Evolutionary conservation across 2,329 filamentous ascomycete species (phyloP).

Genomic region (Thelonectria olida): DNA sequence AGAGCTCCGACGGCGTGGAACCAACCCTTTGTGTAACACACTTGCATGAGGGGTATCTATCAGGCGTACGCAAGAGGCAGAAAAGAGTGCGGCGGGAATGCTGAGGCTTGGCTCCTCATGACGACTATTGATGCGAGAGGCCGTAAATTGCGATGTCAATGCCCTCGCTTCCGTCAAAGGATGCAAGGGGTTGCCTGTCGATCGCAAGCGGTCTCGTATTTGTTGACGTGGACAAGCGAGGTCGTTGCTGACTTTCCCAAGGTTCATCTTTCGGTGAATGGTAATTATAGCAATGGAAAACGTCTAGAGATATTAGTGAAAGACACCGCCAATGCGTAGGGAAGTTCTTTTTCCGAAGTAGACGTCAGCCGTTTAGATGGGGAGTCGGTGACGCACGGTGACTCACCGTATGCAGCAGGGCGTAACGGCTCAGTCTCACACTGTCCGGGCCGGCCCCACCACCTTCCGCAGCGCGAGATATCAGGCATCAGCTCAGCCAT

Average conservation of each 20-base stretch:
- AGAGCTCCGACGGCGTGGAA: conserved; percentile 19
- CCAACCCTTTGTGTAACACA: conserved; percentile 15
- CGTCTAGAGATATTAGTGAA: neutral
- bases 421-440: neutral
- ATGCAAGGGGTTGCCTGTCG: neutral
- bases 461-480: neutral
- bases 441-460: conserved; percentile 19
- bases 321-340: conserved; percentile 5
- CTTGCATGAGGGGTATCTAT: conserved; percentile 12
- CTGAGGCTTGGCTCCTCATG: conserved; percentile 12
- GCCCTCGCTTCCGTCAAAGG: neutral
- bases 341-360: neutral
- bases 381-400: neutral
- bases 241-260: neutral
- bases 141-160: conserved; percentile 14
- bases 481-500: conserved; percentile 12
- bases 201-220: conserved; percentile 9
- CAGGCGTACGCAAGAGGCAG: conserved; percentile 1
- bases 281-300: conserved; percentile 1
- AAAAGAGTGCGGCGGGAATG: conserved; percentile 10
- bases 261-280: neutral
- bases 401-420: neutral
- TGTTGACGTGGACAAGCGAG: neutral
- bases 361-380: neutral
- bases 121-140: conserved; percentile 17